A percentile compares a stretch with the other conserved stretches of the same genome.
Conservation (phyloP, 169 alveolate species). For the Perkinsus chesapeaki region DNA sequence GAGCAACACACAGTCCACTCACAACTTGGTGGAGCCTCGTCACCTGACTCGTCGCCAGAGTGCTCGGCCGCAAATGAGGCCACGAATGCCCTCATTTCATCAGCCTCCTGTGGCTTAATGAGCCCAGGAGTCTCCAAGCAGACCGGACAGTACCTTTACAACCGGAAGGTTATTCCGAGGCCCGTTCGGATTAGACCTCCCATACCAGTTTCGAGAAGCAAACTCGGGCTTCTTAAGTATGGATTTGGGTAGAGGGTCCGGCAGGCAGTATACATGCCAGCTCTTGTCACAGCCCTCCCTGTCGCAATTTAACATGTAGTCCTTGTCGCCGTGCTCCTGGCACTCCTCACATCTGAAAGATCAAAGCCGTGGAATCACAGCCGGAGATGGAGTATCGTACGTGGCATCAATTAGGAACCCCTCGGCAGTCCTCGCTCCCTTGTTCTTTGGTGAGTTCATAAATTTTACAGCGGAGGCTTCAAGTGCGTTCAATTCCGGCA, state of each 20-base stretch:
- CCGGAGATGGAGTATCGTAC: not conserved
- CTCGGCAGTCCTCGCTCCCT: not conserved
- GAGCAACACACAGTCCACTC: not conserved
- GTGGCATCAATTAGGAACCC: not conserved
- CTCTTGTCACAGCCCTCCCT: not conserved
- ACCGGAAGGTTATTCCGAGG: no score
- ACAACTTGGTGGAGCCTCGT: not conserved
- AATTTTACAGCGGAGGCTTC: not conserved
- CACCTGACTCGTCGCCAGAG: not conserved
- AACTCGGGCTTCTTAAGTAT: not conserved
- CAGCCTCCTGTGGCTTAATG: not conserved
- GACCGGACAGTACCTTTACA: not conserved
- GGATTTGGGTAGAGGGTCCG: not conserved
- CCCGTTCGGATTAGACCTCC: not conserved
- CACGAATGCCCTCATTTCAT: not conserved
- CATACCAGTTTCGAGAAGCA: not conserved
- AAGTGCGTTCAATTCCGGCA: not conserved
- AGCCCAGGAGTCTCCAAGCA: not conserved
- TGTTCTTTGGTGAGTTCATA: not conserved
- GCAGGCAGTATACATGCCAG: not conserved
- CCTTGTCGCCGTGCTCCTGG: not conserved
- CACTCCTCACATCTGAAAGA: not conserved
- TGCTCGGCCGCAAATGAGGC: not conserved
- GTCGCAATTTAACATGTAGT: not conserved
- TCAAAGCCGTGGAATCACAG: not conserved